Conservation (phyloP, 305 asterid genomes). For the Andrographis paniculata region DNA sequence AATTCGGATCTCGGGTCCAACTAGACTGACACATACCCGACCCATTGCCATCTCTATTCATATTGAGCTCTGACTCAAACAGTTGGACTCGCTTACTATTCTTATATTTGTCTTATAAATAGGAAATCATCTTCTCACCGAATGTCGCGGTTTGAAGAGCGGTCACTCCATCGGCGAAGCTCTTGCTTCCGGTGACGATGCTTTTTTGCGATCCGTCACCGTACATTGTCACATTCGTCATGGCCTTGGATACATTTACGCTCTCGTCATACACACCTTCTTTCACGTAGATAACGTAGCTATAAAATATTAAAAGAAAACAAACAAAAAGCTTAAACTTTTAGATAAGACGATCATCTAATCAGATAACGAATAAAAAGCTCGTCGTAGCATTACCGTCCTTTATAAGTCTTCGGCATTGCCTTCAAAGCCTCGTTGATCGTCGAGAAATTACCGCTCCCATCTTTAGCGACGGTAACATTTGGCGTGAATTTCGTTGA, state of each 20-base stretch:
- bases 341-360: too few relatives aligned
- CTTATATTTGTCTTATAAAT: background rate
- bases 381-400: constrained; percentile 31
- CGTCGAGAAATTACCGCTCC: constrained; percentile 52
- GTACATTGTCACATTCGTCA: constrained; percentile 67
- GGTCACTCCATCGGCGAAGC: constrained; percentile 59
- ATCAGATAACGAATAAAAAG: background rate
- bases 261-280: constrained; percentile 68
- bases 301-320: constrained; percentile 17
- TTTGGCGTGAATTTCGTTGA: constrained; percentile 30
- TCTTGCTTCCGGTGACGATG: constrained; percentile 64
- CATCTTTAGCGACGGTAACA: constrained; percentile 68
- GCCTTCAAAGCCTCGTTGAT: constrained; percentile 55
- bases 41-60: too few relatives aligned
- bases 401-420: constrained; percentile 41
- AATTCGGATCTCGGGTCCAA: too few relatives aligned
- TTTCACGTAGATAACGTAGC: constrained; percentile 61
- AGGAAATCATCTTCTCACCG: constrained; percentile 30
- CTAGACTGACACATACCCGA: too few relatives aligned
- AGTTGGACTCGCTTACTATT: too few relatives aligned
- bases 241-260: constrained; percentile 48
- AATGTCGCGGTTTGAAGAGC: constrained; percentile 73
- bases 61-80: too few relatives aligned
- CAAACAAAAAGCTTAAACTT: too few relatives aligned
- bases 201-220: constrained; percentile 94